Base-by-base conservation (phyloP, 768 basidiomycete genomes). In the Dacryopinax spathularia region DNA sequence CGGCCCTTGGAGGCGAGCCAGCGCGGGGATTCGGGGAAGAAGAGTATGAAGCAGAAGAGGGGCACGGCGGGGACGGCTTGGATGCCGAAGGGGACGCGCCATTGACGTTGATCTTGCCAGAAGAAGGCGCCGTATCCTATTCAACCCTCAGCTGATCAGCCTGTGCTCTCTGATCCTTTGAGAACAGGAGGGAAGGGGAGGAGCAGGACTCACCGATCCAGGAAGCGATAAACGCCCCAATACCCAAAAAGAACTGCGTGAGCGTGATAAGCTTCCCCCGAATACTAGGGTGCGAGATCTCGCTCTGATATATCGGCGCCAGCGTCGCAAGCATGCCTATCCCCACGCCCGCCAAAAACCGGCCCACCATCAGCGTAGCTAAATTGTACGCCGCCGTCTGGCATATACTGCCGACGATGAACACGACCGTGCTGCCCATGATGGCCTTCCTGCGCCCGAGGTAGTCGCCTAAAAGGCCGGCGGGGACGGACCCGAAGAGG, bases 211-310 rank as follows among this genome's bases (percentile, higher is more conserved):
- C 69, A 65, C 76, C 75, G 60, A 80, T 69, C 76, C 76, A 82
- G 1, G 79, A 81, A 16, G 80, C 82, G 62, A 75, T 71, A 68
- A 83, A 77, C 7, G 81, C 78, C 73, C 69, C 65, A 67, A 72
- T 63, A 39, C 65, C 63, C 27, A 65, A 56, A n/a, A 64, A 61
- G 31, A 75, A 74, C 66, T 81, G 81, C 69, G 82, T 81, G 33
- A 82, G 71, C 2, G 81, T 81, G 1, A 79, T 82, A 36, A 82
- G 72, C 18, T 80, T 74, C 10, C 81, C 81, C n/a, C 81, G 75
- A 41, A 81, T 82, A 72, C 78, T 79, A 0, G 81, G 81, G 64
- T 81, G 80, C 1, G 81, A 80, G 60, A 84, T 83, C 71, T 83
- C 82, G 18, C 82, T 77, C 71, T 84, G 82, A 69, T 84, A 83